Conservation (phyloP, 2,329 filamentous ascomycete species). For the Tolypocladium endophyticum region DNA sequence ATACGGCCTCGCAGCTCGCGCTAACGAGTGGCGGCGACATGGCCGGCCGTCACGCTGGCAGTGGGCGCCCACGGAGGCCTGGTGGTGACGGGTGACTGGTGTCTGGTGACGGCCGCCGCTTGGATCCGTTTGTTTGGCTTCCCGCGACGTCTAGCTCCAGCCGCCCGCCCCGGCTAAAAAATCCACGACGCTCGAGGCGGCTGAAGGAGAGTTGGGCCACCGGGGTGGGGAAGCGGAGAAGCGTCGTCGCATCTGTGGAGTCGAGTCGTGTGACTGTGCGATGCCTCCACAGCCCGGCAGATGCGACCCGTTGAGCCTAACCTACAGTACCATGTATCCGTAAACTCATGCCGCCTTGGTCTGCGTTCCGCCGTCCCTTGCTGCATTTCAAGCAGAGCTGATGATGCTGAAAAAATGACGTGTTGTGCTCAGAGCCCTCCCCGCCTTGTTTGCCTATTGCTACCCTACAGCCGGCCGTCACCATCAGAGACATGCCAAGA, state of each 20-base stretch:
- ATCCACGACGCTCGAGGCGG: background rate
- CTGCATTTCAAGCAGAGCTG: no score
- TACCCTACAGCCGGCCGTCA: background rate
- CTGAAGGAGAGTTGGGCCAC: background rate
- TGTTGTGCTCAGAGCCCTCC: no score
- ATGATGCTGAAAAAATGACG: no score
- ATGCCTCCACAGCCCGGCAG: background rate
- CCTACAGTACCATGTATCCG: no score
- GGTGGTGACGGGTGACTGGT: background rate
- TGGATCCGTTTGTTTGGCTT: background rate
- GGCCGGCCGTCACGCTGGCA: background rate
- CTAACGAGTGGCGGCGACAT: background rate
- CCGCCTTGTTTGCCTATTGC: no score
- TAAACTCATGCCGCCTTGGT: no score
- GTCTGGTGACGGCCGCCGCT: background rate
- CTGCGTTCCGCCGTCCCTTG: no score
- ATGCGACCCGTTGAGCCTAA: background rate
- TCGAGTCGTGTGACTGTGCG: background rate
- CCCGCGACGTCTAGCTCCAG: background rate
- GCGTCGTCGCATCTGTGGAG: background rate
- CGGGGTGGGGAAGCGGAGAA: background rate
- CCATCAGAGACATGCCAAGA: background rate
- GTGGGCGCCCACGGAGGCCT: background rate
- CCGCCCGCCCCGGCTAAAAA: background rate
- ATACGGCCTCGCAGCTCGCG: background rate